phyloP scores from a whole-genome alignment of 352 stramenopile genomes.

The Pythium myriotylum region DNA sequence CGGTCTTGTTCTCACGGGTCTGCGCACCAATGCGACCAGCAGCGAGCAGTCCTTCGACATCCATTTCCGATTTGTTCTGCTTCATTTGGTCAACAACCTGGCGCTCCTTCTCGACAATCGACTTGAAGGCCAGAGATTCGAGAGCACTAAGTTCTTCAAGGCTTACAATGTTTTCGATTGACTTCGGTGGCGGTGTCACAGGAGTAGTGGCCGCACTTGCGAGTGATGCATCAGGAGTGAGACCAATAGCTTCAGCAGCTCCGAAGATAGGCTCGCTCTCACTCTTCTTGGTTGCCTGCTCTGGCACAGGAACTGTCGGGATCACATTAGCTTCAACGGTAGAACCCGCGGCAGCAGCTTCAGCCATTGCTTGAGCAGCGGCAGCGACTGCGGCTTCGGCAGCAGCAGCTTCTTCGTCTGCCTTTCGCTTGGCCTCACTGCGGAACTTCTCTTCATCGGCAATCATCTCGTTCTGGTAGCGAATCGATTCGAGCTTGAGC shows the following conservation, averaged over 20 bases:
- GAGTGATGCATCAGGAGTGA: conserved; percentile 23
- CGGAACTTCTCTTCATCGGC: conserved; percentile 92
- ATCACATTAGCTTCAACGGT: neutral
- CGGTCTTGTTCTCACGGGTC: conserved; percentile 87
- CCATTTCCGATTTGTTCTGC: conserved; percentile 89
- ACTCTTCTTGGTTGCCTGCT: conserved; percentile 7
- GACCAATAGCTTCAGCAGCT: conserved; percentile 19
- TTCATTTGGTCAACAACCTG: conserved; percentile 85
- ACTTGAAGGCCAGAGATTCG: conserved; percentile 87
- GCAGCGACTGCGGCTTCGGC: conserved; percentile 38
- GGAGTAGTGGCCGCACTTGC: conserved; percentile 31
- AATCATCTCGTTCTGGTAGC: conserved; percentile 97
- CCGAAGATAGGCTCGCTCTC: conserved; percentile 20
- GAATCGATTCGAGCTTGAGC: conserved; percentile 90
- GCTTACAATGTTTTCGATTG: conserved; percentile 76
- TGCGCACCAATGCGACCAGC: conserved; percentile 82
- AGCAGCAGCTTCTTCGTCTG: conserved; percentile 64
- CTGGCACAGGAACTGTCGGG: conserved; percentile 16
- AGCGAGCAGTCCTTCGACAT: conserved; percentile 77
- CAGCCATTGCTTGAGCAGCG: conserved; percentile 35
- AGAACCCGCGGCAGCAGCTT: conserved; percentile 23
- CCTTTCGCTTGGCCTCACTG: conserved; percentile 76
- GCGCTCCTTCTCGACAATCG: conserved; percentile 85
- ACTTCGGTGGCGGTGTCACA: conserved; percentile 37
- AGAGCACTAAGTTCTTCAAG: conserved; percentile 81